Evolutionary conservation across 805 yeast genomes (phyloP), one percentile per base, ranked within the genome.

Genomic region (Blastobotrys peoriensis): DNA sequence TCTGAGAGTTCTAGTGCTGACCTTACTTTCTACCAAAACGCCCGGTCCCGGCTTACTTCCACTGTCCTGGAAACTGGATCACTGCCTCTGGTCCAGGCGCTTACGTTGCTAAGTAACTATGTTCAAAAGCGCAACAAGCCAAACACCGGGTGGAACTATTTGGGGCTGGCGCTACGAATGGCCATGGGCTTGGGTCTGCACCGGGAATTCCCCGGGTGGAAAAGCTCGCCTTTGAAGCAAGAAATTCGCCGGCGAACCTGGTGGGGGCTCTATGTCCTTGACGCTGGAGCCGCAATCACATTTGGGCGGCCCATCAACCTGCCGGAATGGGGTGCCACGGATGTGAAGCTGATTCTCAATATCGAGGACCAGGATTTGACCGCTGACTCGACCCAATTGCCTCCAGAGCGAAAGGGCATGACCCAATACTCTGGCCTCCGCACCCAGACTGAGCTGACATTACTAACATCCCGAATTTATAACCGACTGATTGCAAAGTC

Each of bases 251-350:
- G 83, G 54, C 62, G 85, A 44, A 59, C 79, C 25, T 81, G 85
- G 84, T 81, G 85, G 83, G 81, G 82, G 1, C 52, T 82, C 6
- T 78, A 75, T 51, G 71, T 75, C 41, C 78, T 78, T 53, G 86
- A 79, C 59, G 74, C 79, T 15, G 80, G 82, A 42, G 75, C 83
- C 15, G 75, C 83, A 1, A 67, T 81, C 18, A 75, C 83, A 0
- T 76, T 78, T 60, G 86, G 85, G 10, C 63, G 87, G 52, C 86
- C 87, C 1, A 69, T 76, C 3, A 71, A 71, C 50, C 61, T 76
- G 38, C 81, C 82, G 1, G 61, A 63, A 6, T 60, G 62, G 13
- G 69, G 68, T 38, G 69, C 68, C 48, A 67, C 75, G 53, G 79
- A 75, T 53, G 73, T 75, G 20, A 63, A 67, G 28, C 59, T 69